Conservation (phyloP, 495 filamentous ascomycete species). For the Glarea lozoyensis region DNA sequence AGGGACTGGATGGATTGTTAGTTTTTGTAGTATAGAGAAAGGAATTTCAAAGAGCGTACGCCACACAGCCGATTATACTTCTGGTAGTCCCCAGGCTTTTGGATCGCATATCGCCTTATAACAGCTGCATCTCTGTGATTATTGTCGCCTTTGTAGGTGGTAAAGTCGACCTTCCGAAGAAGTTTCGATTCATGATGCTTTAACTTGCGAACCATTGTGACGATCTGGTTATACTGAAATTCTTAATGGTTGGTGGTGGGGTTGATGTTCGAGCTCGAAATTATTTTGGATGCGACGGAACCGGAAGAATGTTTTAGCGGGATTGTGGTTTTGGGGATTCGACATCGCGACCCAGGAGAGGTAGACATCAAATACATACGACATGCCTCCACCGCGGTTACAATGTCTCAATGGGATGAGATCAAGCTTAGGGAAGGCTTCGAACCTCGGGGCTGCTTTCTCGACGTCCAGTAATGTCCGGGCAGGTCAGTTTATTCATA, state of each 20-base stretch:
- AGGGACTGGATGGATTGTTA: slow-evolving; percentile 41
- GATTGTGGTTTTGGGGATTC: slow-evolving; percentile 1
- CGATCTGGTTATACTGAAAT: slow-evolving; percentile 1
- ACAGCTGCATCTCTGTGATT: slow-evolving; percentile 74
- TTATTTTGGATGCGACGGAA: slow-evolving; percentile 5
- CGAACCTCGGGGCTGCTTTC: slow-evolving; percentile 12
- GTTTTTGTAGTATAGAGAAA: background rate
- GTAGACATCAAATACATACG: background rate
- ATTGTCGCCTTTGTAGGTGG: slow-evolving; percentile 83
- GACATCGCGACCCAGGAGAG: background rate
- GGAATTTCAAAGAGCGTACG: slow-evolving; percentile 24
- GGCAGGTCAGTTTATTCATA: no score
- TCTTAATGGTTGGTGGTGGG: background rate
- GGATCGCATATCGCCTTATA: slow-evolving; percentile 77
- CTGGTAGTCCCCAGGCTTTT: slow-evolving; percentile 74
- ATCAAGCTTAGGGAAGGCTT: slow-evolving; percentile 1
- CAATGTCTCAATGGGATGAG: slow-evolving; percentile 19
- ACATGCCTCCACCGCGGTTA: slow-evolving; percentile 17
- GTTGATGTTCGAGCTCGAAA: slow-evolving; percentile 1
- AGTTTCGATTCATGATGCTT: slow-evolving; percentile 78
- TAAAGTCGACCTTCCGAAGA: slow-evolving; percentile 90
- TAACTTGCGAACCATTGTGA: slow-evolving; percentile 80
- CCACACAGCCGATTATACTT: slow-evolving; percentile 87
- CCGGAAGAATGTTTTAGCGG: slow-evolving; percentile 11
- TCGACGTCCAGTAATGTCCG: slow-evolving; percentile 8